These are phyloP conservation scores for Hypsizygus marmoreus DNA, from an alignment of 768 basidiomycete species.

Conservation along the genomic window DNA sequence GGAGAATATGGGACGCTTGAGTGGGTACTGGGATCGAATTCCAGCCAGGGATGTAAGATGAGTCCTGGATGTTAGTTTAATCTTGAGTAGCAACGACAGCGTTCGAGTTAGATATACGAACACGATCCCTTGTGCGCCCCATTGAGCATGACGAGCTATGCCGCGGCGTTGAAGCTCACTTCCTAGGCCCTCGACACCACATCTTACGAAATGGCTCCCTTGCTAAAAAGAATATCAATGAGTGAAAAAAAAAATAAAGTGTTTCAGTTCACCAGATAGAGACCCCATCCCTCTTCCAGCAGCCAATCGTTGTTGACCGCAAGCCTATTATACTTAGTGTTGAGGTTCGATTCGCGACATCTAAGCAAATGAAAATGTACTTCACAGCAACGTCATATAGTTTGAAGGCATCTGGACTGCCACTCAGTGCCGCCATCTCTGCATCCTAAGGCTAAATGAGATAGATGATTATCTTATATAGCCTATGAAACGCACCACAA, in stretches of 20 bases:
- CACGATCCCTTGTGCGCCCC: constrained; percentile 77
- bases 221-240: constrained; percentile 41
- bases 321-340: constrained; percentile 41
- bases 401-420: constrained; percentile 59
- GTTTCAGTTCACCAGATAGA: constrained; percentile 52
- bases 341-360: not conserved
- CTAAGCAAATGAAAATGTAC: constrained; percentile 31
- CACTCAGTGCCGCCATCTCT: constrained; percentile 61
- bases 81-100: no score
- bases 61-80: constrained; percentile 36
- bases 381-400: constrained; percentile 72
- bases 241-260: constrained; percentile 6
- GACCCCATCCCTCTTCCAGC: constrained; percentile 70
- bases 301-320: constrained; percentile 71
- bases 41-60: constrained; percentile 51
- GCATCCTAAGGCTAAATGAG: constrained; percentile 53
- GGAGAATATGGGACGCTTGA: constrained; percentile 58
- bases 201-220: constrained; percentile 69
- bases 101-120: no score
- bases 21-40: constrained; percentile 43
- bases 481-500: constrained; percentile 52
- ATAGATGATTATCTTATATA: not conserved
- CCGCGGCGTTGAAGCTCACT: constrained; percentile 67
- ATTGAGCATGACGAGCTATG: constrained; percentile 65
- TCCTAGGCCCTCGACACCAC: constrained; percentile 67